Conservation (phyloP, 257 asterid genomes). For the Gynochthodes officinalis region DNA sequence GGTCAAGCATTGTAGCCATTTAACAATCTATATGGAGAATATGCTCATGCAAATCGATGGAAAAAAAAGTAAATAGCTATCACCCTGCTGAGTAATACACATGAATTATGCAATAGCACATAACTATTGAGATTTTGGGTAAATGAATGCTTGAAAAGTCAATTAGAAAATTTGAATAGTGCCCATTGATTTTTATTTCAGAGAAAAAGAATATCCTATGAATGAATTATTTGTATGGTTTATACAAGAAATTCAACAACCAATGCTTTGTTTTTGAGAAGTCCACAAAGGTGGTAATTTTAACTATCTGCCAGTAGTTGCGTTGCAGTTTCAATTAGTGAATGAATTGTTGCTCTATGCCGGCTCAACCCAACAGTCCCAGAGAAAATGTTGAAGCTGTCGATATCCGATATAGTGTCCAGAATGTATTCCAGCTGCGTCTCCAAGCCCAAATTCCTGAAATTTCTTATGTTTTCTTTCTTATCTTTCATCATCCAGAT, state of each 20-base stretch:
- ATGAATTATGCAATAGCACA: neutral
- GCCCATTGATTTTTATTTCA: conserved; percentile 14
- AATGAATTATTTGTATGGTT: neutral
- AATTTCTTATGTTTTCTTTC: conserved; percentile 27
- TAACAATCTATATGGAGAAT: no score
- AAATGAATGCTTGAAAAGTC: neutral
- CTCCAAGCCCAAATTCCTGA: conserved; percentile 52
- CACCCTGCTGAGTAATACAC: neutral
- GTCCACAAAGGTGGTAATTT: conserved; percentile 4
- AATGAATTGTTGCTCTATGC: conserved; percentile 50
- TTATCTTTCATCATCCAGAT: conserved; percentile 89
- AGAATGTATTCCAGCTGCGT: conserved; percentile 53
- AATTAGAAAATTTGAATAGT: neutral
- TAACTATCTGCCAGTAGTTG: conserved; percentile 40
- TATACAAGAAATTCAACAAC: neutral
- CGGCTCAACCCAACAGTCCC: conserved; percentile 77
- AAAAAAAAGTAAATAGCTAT: no score
- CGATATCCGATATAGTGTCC: conserved; percentile 83
- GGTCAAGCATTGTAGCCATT: no score
- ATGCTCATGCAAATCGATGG: no score
- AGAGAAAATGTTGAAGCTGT: conserved; percentile 80
- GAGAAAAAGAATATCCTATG: conserved; percentile 15
- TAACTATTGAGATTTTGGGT: neutral
- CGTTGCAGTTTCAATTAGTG: conserved; percentile 61
- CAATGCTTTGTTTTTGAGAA: conserved; percentile 1